Conservation (phyloP, 352 stramenopile genomes). For the Aphanomyces astaci region DNA sequence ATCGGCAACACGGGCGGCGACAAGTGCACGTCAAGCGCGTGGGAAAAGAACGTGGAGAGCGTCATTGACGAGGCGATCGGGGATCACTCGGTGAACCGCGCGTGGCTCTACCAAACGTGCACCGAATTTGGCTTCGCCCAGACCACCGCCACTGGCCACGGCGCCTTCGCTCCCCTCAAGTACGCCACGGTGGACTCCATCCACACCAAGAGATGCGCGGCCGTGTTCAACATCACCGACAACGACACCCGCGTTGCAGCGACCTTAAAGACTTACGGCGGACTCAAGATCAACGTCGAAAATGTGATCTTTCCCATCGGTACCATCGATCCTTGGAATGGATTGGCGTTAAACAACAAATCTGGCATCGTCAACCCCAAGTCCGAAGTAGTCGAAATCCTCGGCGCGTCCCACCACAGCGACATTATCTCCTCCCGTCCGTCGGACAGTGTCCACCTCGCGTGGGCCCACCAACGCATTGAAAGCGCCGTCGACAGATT, state of each 20-base stretch:
- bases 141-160: not conserved
- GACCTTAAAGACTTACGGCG: not conserved
- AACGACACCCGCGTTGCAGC: not conserved
- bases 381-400: not conserved
- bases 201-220: not conserved
- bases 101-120: not conserved
- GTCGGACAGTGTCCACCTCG: not conserved
- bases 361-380: not conserved
- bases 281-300: not conserved
- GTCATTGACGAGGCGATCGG: not conserved
- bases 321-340: not conserved
- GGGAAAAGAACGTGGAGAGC: constrained; percentile 27
- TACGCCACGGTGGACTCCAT: not conserved
- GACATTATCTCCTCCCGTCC: not conserved
- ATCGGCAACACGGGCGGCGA: not conserved
- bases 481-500: not conserved
- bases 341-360: constrained; percentile 13
- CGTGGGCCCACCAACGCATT: not conserved
- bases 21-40: constrained; percentile 67
- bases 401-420: not conserved
- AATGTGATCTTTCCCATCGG: not conserved
- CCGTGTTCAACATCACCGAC: not conserved
- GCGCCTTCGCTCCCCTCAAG: not conserved
- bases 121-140: constrained; percentile 11
- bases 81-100: constrained; percentile 34